Evolutionary conservation across 495 filamentous ascomycete species (phyloP).

Genomic region (Penicillium daleae): DNA sequence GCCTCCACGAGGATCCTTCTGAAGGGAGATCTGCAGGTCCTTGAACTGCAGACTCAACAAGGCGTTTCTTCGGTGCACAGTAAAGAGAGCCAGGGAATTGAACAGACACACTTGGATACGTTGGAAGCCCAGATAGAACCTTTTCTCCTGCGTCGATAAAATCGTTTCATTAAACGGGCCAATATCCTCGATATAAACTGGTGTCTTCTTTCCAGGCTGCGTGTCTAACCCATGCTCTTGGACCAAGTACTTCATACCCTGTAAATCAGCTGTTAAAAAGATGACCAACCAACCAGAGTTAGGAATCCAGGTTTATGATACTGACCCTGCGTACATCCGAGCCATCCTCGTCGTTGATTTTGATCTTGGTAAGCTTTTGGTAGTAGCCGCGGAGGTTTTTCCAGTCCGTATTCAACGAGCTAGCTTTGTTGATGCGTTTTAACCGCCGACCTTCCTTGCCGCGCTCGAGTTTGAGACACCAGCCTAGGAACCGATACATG

Average conservation of each 20-base stretch:
- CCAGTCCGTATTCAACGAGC: constrained; percentile 19
- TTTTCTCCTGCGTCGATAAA: constrained; percentile 27
- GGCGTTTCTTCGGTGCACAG: constrained; percentile 22
- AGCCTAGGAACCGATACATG: not conserved
- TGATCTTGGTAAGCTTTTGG: constrained; percentile 24
- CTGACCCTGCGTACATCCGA: constrained; percentile 16
- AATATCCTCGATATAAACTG: constrained; percentile 30
- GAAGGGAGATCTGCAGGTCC: constrained; percentile 28
- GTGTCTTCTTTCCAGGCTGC: constrained; percentile 21
- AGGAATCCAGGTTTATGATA: not conserved
- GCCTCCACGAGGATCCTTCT: constrained; percentile 24
- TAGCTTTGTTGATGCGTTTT: constrained; percentile 13
- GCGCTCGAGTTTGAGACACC: not conserved
- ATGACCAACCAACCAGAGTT: not conserved
- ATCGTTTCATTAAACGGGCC: constrained; percentile 29
- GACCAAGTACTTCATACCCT: constrained; percentile 27
- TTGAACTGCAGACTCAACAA: constrained; percentile 28
- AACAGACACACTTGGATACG: constrained; percentile 27
- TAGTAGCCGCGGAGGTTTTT: constrained; percentile 25
- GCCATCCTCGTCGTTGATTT: constrained; percentile 23
- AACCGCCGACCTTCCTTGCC: not conserved
- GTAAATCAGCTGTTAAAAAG: not conserved
- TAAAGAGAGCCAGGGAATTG: constrained; percentile 25
- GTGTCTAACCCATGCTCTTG: constrained; percentile 19
- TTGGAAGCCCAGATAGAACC: constrained; percentile 28